Conservation (phyloP, 2,329 filamentous ascomycete genomes). For the Apiospora hydei region DNA sequence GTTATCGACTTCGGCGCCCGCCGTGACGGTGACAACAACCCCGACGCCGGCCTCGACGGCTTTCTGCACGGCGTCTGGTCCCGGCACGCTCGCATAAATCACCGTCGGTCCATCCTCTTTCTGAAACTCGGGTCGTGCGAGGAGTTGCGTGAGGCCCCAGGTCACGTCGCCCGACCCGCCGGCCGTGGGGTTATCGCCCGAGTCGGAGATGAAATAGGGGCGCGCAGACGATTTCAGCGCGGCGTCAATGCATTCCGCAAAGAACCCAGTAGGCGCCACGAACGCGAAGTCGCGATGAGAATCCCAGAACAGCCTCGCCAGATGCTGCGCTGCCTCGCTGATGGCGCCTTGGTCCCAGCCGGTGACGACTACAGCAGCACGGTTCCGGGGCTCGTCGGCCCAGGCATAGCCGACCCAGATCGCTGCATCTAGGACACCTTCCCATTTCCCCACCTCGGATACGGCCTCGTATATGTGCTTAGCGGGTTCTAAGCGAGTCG, state of each 20-base stretch:
- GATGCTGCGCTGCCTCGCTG: constrained; percentile 48
- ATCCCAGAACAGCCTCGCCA: constrained; percentile 57
- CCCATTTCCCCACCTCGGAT: constrained; percentile 48
- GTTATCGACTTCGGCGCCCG: constrained; percentile 57
- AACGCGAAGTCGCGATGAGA: constrained; percentile 56
- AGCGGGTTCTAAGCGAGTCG: constrained; percentile 59
- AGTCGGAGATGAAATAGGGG: constrained; percentile 63
- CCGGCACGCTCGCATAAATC: constrained; percentile 62
- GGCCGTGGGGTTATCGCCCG: constrained; percentile 62
- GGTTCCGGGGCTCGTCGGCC: constrained; percentile 62
- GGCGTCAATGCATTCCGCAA: constrained; percentile 53
- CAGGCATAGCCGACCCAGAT: constrained; percentile 65
- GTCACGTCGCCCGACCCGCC: constrained; percentile 62
- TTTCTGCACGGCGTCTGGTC: constrained; percentile 49
- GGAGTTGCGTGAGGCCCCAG: constrained; percentile 55
- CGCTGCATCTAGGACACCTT: constrained; percentile 57
- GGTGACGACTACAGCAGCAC: constrained; percentile 57
- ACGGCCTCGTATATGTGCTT: constrained; percentile 58
- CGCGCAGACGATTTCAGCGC: constrained; percentile 47
- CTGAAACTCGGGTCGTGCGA: constrained; percentile 54
- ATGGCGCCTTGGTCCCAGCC: constrained; percentile 55
- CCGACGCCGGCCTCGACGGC: constrained; percentile 55
- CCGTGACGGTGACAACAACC: constrained; percentile 56
- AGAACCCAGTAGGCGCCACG: constrained; percentile 57
- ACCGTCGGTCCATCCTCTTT: constrained; percentile 46